These are phyloP conservation scores for Cryptomeria japonica DNA, from an alignment of 75 land plant species.

Conservation along the genomic window DNA sequence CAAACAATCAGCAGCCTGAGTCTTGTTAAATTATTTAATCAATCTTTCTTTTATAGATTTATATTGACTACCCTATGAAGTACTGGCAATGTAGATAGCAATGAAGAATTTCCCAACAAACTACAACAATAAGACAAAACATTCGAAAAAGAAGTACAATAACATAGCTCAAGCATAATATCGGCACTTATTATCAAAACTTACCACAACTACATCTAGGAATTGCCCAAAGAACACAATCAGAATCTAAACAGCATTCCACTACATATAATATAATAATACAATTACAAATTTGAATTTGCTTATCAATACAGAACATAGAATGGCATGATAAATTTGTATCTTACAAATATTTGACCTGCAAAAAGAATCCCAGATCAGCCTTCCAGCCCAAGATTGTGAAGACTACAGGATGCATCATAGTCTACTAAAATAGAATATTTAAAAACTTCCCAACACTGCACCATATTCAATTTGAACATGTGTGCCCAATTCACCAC, in stretches of 20 bases:
- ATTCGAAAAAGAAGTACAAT: background rate
- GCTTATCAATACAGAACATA: background rate
- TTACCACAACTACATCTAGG: background rate
- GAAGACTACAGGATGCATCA: background rate
- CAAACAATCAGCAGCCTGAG: background rate
- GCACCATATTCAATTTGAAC: too few species aligned
- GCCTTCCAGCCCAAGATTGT: too few species aligned
- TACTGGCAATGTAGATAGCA: background rate
- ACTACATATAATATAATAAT: background rate
- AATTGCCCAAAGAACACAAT: background rate
- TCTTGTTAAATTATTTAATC: background rate
- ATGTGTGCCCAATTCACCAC: background rate
- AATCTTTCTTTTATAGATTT: background rate
- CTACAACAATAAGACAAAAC: background rate
- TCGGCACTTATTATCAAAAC: background rate
- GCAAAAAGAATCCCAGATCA: background rate
- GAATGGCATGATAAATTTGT: background rate
- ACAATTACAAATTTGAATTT: background rate
- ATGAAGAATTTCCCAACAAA: background rate
- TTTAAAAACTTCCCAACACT: background rate
- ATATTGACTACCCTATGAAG: background rate
- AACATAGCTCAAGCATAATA: background rate
- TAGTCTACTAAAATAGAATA: background rate
- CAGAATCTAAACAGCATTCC: background rate
- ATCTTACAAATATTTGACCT: background rate